Conservation (phyloP, 176 grass and related monocot genomes). For the Aegilops bicornis region DNA sequence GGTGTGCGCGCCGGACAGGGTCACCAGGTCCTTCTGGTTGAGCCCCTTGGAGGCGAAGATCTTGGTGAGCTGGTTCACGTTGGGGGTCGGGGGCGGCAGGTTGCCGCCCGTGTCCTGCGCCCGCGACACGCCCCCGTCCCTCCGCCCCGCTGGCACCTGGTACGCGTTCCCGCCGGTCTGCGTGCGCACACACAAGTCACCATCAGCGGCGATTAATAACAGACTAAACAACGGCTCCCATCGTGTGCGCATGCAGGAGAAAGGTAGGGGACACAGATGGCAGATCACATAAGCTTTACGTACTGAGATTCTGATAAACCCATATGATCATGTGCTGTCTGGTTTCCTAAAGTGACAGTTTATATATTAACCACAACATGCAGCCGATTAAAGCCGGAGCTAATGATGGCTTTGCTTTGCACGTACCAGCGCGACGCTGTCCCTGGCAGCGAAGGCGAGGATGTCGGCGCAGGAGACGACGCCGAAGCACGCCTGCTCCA, state of each 20-base stretch:
- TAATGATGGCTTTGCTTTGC: neutral
- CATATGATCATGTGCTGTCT: slow-evolving; percentile 26
- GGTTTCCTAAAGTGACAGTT: slow-evolving; percentile 15
- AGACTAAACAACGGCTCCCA: slow-evolving; percentile 10
- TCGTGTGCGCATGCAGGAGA: neutral
- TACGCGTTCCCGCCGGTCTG: slow-evolving; percentile 78
- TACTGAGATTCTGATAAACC: neutral
- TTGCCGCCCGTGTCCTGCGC: slow-evolving; percentile 54
- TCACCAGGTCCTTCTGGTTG: slow-evolving; percentile 64
- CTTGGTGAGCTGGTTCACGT: slow-evolving; percentile 52
- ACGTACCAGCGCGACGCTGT: slow-evolving; percentile 65
- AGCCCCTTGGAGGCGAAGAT: slow-evolving; percentile 73
- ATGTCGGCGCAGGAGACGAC: slow-evolving; percentile 92
- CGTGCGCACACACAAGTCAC: neutral
- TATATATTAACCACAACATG: too few relatives aligned
- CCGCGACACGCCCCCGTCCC: slow-evolving; percentile 59
- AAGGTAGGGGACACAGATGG: slow-evolving; percentile 1
- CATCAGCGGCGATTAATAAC: neutral
- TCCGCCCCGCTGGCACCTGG: slow-evolving; percentile 59
- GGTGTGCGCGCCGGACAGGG: slow-evolving; percentile 93
- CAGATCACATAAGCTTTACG: neutral
- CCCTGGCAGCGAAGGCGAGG: slow-evolving; percentile 75
- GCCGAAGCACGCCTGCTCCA: slow-evolving; percentile 66
- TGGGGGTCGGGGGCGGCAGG: slow-evolving; percentile 58
- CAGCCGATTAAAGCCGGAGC: too few relatives aligned